Evolutionary conservation across 305 asterid species (phyloP), one percentile per base, ranked within the genome.

Genomic region (Solanum hybrid): DNA sequence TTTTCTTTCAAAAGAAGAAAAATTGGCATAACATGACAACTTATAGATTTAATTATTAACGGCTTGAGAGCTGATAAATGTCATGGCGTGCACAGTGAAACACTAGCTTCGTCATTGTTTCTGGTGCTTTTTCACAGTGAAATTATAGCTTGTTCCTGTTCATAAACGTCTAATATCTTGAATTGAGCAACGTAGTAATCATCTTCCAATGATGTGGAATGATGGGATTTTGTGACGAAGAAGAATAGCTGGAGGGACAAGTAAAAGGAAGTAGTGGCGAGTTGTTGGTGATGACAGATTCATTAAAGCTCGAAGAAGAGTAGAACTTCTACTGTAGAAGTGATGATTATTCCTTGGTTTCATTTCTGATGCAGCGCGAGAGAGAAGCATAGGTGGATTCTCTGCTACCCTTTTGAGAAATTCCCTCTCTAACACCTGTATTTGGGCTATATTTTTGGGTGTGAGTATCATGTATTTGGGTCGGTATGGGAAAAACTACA

Each of bases 91-190:
- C 99, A 95, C 15, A 95, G 94, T 24, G 89, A 78, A 6, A 90
- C 35, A 82, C 98, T 92, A 6, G 97, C 90, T 85, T 90, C 95
- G 37, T 94, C 98, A 19, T 91, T 92, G 0, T 85, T 87, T 76
- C 94, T 92, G 13, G 98, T 96, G n/a, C 93, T 93, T 88, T 94
- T 97, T 77, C 99, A 85, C 90, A 95, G 38, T 31, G 87, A 80
- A 89, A 95, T 93, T 88, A 95, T 95, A 7, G 93, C 97, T 78
- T 93, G 95, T 40, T 95, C 99, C 69, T 95, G 98, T 45, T 95
- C 96, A 87, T 91, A 94, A 3, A 92, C 90, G 81, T 95, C 98
- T 71, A 92, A 79, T 87, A 93, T 94, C 80, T 8, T 92, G 94
- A 94, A 90, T 71, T 88, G 93, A 2, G 22, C 26, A 2, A 93